Conservation (phyloP, 2,329 filamentous ascomycete species). For the Claviceps sp. region DNA sequence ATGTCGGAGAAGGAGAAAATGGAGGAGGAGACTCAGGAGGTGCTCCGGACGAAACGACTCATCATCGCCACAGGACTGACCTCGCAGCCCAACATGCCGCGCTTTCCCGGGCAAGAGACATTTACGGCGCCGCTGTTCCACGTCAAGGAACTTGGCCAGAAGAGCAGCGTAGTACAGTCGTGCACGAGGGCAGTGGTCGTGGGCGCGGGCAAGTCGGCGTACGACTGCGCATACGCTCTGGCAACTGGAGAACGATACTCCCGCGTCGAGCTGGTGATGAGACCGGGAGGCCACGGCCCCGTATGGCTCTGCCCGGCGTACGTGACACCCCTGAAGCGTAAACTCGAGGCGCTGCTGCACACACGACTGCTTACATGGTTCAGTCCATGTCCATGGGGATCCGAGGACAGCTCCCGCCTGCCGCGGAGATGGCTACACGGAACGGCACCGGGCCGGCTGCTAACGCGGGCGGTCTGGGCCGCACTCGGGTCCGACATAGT, state of each 20-base stretch:
- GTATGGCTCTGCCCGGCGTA: conserved; percentile 40
- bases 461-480: conserved; percentile 36
- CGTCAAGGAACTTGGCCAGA: conserved; percentile 25
- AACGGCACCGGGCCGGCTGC: conserved; percentile 31
- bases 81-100: conserved; percentile 28
- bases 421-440: conserved; percentile 35
- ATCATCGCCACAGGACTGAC: conserved; percentile 37
- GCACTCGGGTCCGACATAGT: conserved; percentile 33
- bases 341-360: conserved; percentile 41
- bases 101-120: conserved; percentile 20
- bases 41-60: conserved; percentile 18
- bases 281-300: conserved; percentile 36
- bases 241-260: conserved; percentile 18
- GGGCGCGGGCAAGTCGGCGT: conserved; percentile 44
- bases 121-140: conserved; percentile 30
- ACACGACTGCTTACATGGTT: conserved; percentile 50
- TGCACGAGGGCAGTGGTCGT: conserved; percentile 30
- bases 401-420: conserved; percentile 33
- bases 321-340: conserved; percentile 46
- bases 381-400: conserved; percentile 51
- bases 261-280: conserved; percentile 36
- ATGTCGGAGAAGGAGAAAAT: not conserved
- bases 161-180: conserved; percentile 17
- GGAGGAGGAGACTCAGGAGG: not conserved
- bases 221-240: conserved; percentile 42